A percentile compares a stretch with the other conserved stretches of the same genome.
phyloP scores from a whole-genome alignment of 495 filamentous ascomycete genomes.

The Podospora tetraspora region DNA sequence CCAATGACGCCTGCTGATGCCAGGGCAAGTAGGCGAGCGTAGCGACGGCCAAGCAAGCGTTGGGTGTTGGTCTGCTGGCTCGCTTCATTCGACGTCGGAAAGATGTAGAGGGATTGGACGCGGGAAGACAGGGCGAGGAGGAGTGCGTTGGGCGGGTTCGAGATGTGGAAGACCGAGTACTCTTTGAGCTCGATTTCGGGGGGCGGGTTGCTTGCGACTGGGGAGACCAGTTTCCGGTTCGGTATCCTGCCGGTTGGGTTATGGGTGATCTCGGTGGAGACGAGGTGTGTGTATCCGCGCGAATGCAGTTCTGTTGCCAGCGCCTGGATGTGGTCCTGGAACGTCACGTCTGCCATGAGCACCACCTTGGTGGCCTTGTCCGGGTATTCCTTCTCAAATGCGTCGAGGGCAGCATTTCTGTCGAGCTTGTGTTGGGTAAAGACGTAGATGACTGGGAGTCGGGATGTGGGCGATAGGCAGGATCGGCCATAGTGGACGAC shows the following conservation, averaged over 20 bases:
- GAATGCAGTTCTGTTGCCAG: constrained; percentile 46
- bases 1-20: constrained; percentile 80
- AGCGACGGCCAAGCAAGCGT: constrained; percentile 70
- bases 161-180: constrained; percentile 85
- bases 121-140: constrained; percentile 84
- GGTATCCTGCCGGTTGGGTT: constrained; percentile 76
- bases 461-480: constrained; percentile 83
- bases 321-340: constrained; percentile 59
- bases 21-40: constrained; percentile 77
- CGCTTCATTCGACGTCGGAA: constrained; percentile 47
- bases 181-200: constrained; percentile 51
- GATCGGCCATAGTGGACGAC: constrained; percentile 93
- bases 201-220: neutral
- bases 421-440: constrained; percentile 71
- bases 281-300: constrained; percentile 64
- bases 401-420: constrained; percentile 48
- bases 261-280: constrained; percentile 65
- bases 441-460: constrained; percentile 86
- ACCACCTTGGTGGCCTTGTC: constrained; percentile 60
- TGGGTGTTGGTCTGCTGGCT: constrained; percentile 40
- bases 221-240: constrained; percentile 59
- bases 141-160: constrained; percentile 74
- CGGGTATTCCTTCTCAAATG: constrained; percentile 65
- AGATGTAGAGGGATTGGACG: constrained; percentile 71
- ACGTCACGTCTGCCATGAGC: constrained; percentile 87